phyloP scores from a whole-genome alignment of 2,329 filamentous ascomycete genomes.

The Talaromyces funiculosus region DNA sequence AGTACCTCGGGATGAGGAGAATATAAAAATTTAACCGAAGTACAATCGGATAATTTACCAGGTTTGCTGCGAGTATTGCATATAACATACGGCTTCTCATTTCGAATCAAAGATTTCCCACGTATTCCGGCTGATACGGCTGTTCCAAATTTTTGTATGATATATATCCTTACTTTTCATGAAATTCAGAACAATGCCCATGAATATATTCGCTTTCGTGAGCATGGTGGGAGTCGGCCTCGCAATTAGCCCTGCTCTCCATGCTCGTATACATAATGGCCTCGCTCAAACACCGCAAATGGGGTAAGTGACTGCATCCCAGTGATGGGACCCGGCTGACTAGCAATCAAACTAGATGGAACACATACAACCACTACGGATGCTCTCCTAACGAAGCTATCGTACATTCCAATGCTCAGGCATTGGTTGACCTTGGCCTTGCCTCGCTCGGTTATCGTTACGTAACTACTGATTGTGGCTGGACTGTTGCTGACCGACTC shows the following conservation, averaged over 20 bases:
- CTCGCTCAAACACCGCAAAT: constrained; percentile 26
- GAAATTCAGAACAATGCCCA: background rate
- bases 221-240: background rate
- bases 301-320: constrained; percentile 18
- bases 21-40: background rate
- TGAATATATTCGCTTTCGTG: background rate
- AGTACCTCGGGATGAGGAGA: background rate
- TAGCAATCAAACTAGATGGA: constrained; percentile 42
- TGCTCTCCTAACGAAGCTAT: constrained; percentile 47
- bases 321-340: background rate
- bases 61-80: background rate
- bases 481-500: constrained; percentile 39
- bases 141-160: background rate
- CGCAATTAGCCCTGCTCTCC: background rate
- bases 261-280: constrained; percentile 18
- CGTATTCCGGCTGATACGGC: background rate
- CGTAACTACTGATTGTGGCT: constrained; percentile 57
- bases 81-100: background rate
- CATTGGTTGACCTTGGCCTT: constrained; percentile 49
- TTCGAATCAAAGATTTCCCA: background rate
- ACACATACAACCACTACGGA: constrained; percentile 54
- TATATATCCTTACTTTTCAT: too few species aligned
- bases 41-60: background rate
- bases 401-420: constrained; percentile 49
- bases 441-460: constrained; percentile 50